Conservation (phyloP, 805 yeast species). For the Metschnikowia borealis region DNA sequence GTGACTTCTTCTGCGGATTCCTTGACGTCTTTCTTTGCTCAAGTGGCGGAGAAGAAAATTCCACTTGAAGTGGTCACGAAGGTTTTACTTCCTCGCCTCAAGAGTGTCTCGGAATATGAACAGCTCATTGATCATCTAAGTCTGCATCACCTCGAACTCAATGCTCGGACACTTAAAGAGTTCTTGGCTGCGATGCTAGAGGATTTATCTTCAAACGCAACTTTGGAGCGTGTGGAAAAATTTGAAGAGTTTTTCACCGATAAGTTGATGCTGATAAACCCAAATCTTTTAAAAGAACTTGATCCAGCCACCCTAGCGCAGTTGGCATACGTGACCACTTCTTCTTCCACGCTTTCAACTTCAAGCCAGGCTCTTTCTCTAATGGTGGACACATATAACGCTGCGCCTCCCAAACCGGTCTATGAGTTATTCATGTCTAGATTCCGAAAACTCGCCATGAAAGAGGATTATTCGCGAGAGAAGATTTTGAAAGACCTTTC, state of each 20-base stretch:
- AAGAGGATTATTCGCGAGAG: slow-evolving; percentile 6
- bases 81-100: slow-evolving; percentile 16
- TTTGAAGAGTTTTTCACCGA: slow-evolving; percentile 8
- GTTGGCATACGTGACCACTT: slow-evolving; percentile 20
- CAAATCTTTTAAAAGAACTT: slow-evolving; percentile 15
- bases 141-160: slow-evolving; percentile 10
- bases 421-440: slow-evolving; percentile 19
- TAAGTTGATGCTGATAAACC: slow-evolving; percentile 11
- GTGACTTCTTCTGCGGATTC: slow-evolving; percentile 1
- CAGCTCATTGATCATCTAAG: slow-evolving; percentile 13
- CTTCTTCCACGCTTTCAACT: slow-evolving; percentile 15
- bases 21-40: slow-evolving; percentile 5
- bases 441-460: slow-evolving; percentile 11
- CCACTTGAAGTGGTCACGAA: slow-evolving; percentile 11
- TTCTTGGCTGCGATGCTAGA: slow-evolving; percentile 14
- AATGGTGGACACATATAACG: slow-evolving; percentile 12
- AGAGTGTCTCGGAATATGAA: slow-evolving; percentile 10
- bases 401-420: slow-evolving; percentile 24
- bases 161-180: slow-evolving; percentile 11
- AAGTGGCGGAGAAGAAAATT: neutral
- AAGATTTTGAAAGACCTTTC: slow-evolving; percentile 21
- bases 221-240: slow-evolving; percentile 12
- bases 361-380: slow-evolving; percentile 11
- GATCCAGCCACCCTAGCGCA: slow-evolving; percentile 21
- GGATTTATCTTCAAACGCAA: slow-evolving; percentile 11